Evolutionary conservation across 2,329 filamentous ascomycete species (phyloP), one percentile per base, ranked within the genome.

Genomic region (Chrysoporthe deuterocubensis): DNA sequence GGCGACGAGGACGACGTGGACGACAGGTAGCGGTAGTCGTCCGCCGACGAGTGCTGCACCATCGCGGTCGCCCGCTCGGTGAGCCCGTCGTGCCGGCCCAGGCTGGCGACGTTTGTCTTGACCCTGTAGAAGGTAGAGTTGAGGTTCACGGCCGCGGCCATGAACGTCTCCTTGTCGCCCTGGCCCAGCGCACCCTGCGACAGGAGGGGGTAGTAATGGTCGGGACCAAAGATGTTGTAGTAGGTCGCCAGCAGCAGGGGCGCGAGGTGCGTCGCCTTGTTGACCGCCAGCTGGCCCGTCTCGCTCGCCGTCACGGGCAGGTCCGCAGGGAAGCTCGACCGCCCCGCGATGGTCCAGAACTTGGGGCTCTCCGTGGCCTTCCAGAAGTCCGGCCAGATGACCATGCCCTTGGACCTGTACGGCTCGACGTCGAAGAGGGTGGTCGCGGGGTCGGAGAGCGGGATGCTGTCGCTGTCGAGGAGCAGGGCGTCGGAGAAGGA

Each of bases 351-450:
- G 42, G 80, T 73, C 73, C 82, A 85, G 73, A 81, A 84, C 56
- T 76, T 73, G 0, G 79, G 78, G 0, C 81, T 82, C 3, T 77
- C 75, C 0, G 80, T 81, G 4, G 79, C 75, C 37, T 77, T 76
- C 81, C 82, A 85, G 72, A 81, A 86, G 72, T 89, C 87, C 18
- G 86, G 86, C 85, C 85, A 89, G 18, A 83, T 81, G 18, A 89
- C 79, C 64, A 88, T 76, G 16, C 87, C 87, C 1, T 79, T 81
- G 1, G 82, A 82, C 6, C 71, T 78, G 74, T 84, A 89, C 0
- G 85, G 84, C 48, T 85, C 81, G 1, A 79, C 76, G n/a, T 80
- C 75, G 71, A 89, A 84, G 16, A 89, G 75, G 4, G 75, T 69
- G 14, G 79, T 75, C 2, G 67, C 56, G 0, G 78, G 77, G 62